phyloP scores from a whole-genome alignment of 495 filamentous ascomycete genomes.

The Aspergillus nidulans region DNA sequence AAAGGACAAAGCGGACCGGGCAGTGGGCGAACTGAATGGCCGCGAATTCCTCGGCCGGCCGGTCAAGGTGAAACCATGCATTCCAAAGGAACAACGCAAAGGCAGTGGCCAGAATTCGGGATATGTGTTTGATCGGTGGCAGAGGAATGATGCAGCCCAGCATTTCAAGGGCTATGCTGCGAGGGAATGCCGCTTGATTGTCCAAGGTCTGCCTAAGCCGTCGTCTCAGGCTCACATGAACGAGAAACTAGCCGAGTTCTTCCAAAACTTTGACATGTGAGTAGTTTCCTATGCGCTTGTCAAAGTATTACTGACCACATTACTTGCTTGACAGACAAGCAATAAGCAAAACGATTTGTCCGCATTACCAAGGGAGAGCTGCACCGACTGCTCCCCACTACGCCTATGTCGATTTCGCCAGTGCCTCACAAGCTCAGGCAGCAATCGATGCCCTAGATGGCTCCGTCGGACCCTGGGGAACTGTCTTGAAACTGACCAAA shows the following conservation, averaged over 20 bases:
- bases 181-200: background rate
- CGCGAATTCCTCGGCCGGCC: background rate
- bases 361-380: background rate
- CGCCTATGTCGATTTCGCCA: background rate
- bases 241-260: background rate
- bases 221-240: background rate
- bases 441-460: background rate
- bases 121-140: background rate
- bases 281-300: background rate
- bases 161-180: background rate
- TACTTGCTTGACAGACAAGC: background rate
- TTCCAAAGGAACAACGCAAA: background rate
- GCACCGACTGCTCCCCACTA: background rate
- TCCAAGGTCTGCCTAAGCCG: background rate
- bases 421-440: background rate
- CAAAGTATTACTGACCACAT: background rate
- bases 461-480: background rate
- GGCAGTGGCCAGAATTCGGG: background rate
- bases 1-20: background rate
- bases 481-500: background rate
- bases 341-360: background rate
- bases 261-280: background rate
- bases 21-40: background rate
- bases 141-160: background rate
- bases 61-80: background rate